Percentiles rank a stretch among this genome's conserved stretches.
Conservation (phyloP, 129 eudicot species). For the Logfia minima region DNA sequence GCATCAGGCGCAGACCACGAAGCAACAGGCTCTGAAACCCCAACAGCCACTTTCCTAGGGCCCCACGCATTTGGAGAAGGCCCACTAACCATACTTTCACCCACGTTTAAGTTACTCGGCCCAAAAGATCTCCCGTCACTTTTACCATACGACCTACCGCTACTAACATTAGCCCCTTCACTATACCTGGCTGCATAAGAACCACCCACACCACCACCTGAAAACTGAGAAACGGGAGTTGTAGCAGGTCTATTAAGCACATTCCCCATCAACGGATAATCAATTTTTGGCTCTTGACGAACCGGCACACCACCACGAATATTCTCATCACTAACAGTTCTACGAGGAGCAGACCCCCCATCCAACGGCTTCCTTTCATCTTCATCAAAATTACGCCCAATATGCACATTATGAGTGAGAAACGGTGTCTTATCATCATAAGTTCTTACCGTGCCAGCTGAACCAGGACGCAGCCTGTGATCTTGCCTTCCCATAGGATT, state of each 20-base stretch:
- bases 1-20: slow-evolving; percentile 72
- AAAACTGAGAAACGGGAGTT: slow-evolving; percentile 41
- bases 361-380: slow-evolving; percentile 93
- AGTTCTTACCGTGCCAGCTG: slow-evolving; percentile 72
- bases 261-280: slow-evolving; percentile 32
- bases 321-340: slow-evolving; percentile 73
- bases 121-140: slow-evolving; percentile 32
- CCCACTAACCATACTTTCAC: slow-evolving; percentile 37
- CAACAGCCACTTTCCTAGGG: slow-evolving; percentile 49
- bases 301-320: slow-evolving; percentile 34
- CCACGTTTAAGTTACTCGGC: no score
- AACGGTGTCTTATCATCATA: slow-evolving; percentile 76
- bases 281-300: slow-evolving; percentile 48
- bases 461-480: slow-evolving; percentile 75
- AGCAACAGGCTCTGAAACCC: slow-evolving; percentile 43
- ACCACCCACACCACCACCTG: slow-evolving; percentile 26
- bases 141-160: slow-evolving; percentile 24
- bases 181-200: slow-evolving; percentile 54
- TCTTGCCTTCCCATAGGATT: slow-evolving; percentile 68
- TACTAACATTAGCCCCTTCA: slow-evolving; percentile 37
- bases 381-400: slow-evolving; percentile 91
- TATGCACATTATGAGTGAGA: slow-evolving; percentile 44
- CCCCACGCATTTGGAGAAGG: slow-evolving; percentile 80
- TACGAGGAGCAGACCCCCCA: slow-evolving; percentile 60
- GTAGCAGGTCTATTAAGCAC: slow-evolving; percentile 42